Evolutionary conservation across 1,284 basidiomycete species (phyloP).

Genomic region (Melanopsichium pennsylvanicum): DNA sequence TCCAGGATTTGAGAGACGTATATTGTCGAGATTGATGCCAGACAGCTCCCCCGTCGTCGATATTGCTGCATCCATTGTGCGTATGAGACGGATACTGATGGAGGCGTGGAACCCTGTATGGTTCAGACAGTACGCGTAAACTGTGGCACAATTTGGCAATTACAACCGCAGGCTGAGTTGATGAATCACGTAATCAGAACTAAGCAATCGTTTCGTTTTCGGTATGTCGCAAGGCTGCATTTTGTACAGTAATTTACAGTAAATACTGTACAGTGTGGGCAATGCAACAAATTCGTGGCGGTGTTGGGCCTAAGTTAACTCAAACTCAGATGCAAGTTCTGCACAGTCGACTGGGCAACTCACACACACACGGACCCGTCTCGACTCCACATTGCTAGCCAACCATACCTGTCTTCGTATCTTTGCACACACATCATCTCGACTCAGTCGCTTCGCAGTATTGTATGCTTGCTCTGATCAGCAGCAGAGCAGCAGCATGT

Average conservation of each 20-base stretch:
- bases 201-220: slow-evolving; percentile 7
- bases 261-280: no score
- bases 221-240: neutral
- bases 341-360: slow-evolving; percentile 2
- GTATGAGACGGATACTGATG: no score
- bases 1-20: slow-evolving; percentile 7
- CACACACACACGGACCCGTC: slow-evolving; percentile 13
- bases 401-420: no score
- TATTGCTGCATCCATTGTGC: slow-evolving; percentile 6
- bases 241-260: no score
- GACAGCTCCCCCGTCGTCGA: slow-evolving; percentile 3
- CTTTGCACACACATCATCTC: no score
- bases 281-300: slow-evolving; percentile 10
- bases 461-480: no score
- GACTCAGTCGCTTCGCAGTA: no score
- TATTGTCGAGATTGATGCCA: slow-evolving; percentile 23
- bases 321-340: slow-evolving; percentile 5
- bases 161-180: slow-evolving; percentile 2
- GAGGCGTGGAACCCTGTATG: no score
- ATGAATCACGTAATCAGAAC: slow-evolving; percentile 14
- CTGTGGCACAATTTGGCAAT: slow-evolving; percentile 17
- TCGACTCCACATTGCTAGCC: no score
- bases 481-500: slow-evolving; percentile 45
- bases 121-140: no score
- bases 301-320: slow-evolving; percentile 7